A percentile compares a stretch with the other conserved stretches of the same genome.
Evolutionary conservation across 2,329 filamentous ascomycete species (phyloP).

Genomic region (Dothiorella sarmentorum): DNA sequence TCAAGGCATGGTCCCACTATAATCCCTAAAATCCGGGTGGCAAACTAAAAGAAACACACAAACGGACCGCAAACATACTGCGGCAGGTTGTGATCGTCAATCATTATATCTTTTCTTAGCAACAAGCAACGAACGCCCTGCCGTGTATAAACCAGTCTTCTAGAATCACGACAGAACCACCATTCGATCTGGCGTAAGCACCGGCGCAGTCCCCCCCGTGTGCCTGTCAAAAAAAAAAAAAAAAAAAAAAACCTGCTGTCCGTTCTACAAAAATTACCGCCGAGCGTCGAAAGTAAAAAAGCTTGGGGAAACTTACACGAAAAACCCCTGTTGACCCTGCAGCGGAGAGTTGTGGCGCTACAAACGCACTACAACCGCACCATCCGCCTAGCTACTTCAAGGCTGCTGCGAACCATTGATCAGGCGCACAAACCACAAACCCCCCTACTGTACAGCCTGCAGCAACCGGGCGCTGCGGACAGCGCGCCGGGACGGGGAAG

Average conservation of each 20-base stretch:
- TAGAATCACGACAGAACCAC: too few species aligned
- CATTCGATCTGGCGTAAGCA: too few species aligned
- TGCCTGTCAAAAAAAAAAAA: too few species aligned
- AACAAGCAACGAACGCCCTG: neutral
- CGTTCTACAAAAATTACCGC: too few species aligned
- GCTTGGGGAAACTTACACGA: too few species aligned
- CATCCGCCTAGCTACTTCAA: neutral
- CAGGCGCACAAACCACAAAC: neutral
- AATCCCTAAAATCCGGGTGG: neutral
- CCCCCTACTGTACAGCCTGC: too few species aligned
- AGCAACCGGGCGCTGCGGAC: too few species aligned
- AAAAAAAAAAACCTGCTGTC: too few species aligned
- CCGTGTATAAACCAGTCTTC: too few species aligned
- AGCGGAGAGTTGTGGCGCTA: neutral
- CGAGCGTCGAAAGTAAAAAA: neutral
- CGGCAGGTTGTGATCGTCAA: neutral
- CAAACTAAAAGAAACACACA: neutral
- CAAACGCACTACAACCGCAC: neutral
- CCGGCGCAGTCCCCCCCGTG: too few species aligned
- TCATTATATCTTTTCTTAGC: slow-evolving; percentile 4
- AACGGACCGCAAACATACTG: neutral
- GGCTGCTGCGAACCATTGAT: neutral
- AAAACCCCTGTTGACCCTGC: neutral
- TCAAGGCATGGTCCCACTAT: too few species aligned
- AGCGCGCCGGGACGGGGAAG: too few species aligned